Base-by-base conservation (phyloP, 495 filamentous ascomycete species). In the Daldinia caldariorum region DNA sequence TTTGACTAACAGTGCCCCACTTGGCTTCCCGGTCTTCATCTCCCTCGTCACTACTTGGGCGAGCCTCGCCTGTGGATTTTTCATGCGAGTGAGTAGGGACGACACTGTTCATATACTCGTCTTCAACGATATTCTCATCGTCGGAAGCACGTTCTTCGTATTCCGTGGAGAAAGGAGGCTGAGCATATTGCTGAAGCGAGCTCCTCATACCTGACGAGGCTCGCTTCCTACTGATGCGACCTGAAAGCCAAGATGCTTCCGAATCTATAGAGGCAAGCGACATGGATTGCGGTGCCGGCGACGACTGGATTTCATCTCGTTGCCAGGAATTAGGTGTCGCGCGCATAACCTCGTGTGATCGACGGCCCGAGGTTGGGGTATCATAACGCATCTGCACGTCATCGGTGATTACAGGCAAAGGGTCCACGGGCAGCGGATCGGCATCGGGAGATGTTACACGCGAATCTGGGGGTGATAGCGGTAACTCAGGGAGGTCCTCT, bases 171-270 rank as follows among this genome's bases (percentile, higher is more conserved):
- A 58, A 71, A 62, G 39, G 76, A 55, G 55, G 74, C 66, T 51
- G 79, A 43, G 67, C 61, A 43, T 77, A 73, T 58, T 71, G 70
- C 54, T 75, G 77, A 54, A 75, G 70, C 49, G 72, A 77, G 47
- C 71, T 77, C 20, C 70, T 63, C 61, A 79, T 74, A 58, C 76
- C 77, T 31, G 84, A 79, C 41, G 83, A 77, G 58, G 81, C 70
- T 60, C 81, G 76, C 62, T 80, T 83, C 32, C 74, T 79, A 16
- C 74, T 77, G 7, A 81, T 67, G 14, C 82, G 76, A 12, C 94
- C 93, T 2, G 92, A 93, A 67, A 97, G 90, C 94, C 94, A 97
- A 0, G 93, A 97, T 1, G 87, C 94, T 80, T 97, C 94, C 0
- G 92, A 94, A 73, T 96, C 94, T 63, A 97, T 89, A 0, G 92